Evolutionary conservation across 305 asterid genomes (phyloP).

Genomic region (Striga hermonthica): DNA sequence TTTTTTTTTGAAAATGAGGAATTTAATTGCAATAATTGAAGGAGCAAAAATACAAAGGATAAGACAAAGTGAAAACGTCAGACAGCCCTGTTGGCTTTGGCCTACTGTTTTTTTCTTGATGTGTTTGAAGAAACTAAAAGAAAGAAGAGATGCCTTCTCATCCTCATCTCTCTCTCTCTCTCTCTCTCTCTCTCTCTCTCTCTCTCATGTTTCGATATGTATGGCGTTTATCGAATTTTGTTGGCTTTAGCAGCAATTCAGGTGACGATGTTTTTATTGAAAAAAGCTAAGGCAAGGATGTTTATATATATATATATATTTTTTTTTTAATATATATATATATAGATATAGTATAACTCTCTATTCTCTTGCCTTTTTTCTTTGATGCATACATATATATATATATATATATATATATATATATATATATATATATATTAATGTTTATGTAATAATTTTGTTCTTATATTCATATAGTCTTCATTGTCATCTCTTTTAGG

Average conservation of each 20-base stretch:
- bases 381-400: not conserved
- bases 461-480: conserved; percentile 2
- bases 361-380: conserved; percentile 34
- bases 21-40: conserved; percentile 42
- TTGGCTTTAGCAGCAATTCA: conserved; percentile 50
- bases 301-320: conserved; percentile 10
- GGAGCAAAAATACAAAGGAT: conserved; percentile 52
- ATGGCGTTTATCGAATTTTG: conserved; percentile 61
- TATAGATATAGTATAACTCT: conserved; percentile 31
- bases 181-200: conserved; percentile 33
- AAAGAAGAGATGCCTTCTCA: conserved; percentile 55
- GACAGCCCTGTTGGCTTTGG: conserved; percentile 48
- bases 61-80: conserved; percentile 72
- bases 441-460: too few relatives aligned
- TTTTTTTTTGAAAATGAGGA: conserved; percentile 13
- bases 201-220: conserved; percentile 47
- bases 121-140: conserved; percentile 38
- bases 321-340: not conserved
- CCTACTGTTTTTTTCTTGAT: conserved; percentile 50
- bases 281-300: conserved; percentile 30
- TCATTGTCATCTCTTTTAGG: conserved; percentile 28
- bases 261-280: conserved; percentile 55
- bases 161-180: conserved; percentile 50
- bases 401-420: not conserved
- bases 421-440: too few relatives aligned